A percentile compares a stretch with the other conserved stretches of the same genome.
Evolutionary conservation across 805 yeast genomes (phyloP).

Genomic region (Candida cerambycidarum): DNA sequence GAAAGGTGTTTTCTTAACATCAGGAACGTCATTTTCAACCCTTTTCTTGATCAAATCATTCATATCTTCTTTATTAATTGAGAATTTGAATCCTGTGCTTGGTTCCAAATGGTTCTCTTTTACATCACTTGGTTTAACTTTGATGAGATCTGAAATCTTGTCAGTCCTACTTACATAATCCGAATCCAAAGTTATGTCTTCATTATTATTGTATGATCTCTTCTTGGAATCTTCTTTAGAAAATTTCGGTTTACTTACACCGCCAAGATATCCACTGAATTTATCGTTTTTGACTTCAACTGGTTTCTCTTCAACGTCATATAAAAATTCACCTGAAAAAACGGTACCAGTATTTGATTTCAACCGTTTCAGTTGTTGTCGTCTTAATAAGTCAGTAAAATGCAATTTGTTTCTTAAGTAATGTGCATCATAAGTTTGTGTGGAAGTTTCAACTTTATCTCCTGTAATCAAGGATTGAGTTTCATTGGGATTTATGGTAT

Average conservation of each 20-base stretch:
- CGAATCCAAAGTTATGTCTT: conserved; percentile 23
- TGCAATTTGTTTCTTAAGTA: conserved; percentile 29
- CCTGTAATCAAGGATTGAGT: conserved; percentile 17
- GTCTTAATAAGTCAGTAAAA: conserved; percentile 21
- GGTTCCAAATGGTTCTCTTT: conserved; percentile 22
- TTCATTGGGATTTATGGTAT: conserved; percentile 43
- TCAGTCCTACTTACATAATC: conserved; percentile 26
- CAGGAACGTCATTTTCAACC: conserved; percentile 1
- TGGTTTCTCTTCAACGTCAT: conserved; percentile 25
- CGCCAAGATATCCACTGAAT: conserved; percentile 36
- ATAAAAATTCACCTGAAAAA: conserved; percentile 37
- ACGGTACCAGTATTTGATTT: conserved; percentile 23
- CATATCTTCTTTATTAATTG: conserved; percentile 29
- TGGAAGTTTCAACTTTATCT: conserved; percentile 39
- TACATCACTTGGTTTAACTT: conserved; percentile 24
- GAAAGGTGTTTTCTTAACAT: neutral
- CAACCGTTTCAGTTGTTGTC: conserved; percentile 15
- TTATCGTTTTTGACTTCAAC: conserved; percentile 11
- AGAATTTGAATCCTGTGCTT: conserved; percentile 39
- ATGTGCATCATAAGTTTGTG: conserved; percentile 39
- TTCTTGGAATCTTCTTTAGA: conserved; percentile 7
- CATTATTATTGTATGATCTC: conserved; percentile 8
- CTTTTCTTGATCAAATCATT: conserved; percentile 22
- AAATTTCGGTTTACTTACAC: conserved; percentile 33
- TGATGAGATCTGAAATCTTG: conserved; percentile 28